Evolutionary conservation across 2,329 filamentous ascomycete species (phyloP), one percentile per base, ranked within the genome.

Genomic region (Chaetomium olivaceum): DNA sequence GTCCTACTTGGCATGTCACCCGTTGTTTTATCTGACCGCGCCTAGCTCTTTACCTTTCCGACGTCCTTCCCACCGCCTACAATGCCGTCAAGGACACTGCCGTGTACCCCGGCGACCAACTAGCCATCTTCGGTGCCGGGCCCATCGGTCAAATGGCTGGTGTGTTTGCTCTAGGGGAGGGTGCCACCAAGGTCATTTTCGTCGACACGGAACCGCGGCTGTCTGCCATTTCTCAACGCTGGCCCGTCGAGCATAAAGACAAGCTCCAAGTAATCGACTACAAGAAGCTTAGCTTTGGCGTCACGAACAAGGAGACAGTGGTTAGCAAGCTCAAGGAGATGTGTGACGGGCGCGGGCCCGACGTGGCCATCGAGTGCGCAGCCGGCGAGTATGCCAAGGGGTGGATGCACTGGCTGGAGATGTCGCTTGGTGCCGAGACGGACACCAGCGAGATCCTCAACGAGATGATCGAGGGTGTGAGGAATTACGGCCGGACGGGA

Each of bases 81-180:
- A 89, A 96, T 74, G 87, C 86, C 60, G 91, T 96, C 46, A 89
- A 93, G 51, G 92, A 96, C 73, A 96, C 92, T 0, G 89, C 87
- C 1, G 89, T 96, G n/a, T 88, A 91, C 68, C 82, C 89, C 39
- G 87, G 85, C 14, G 92, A 96, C 71, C 81, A 88, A 1, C 92
- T 96, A 1, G 92, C 91, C 39, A 87, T 96, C 67, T 96, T 91
- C 67, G 92, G 92, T n/a, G 91, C 89, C 0, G 92, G 92, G 0
- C 93, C 92, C 0, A 91, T 96, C 60, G 92, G 93, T 0, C 91
- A 96, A 73, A 95, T 96, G 90, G 86, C 84, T 2, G 90, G 89
- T 1, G 81, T 91, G 61, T 96, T 94, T 79, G 87, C 89, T 0
- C 81, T 91, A 63, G 78, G 86, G n/a, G 87, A 92, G 63, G 91